Conservation (phyloP, 2,329 filamentous ascomycete species). For the Byssoonygena ceratinophila region DNA sequence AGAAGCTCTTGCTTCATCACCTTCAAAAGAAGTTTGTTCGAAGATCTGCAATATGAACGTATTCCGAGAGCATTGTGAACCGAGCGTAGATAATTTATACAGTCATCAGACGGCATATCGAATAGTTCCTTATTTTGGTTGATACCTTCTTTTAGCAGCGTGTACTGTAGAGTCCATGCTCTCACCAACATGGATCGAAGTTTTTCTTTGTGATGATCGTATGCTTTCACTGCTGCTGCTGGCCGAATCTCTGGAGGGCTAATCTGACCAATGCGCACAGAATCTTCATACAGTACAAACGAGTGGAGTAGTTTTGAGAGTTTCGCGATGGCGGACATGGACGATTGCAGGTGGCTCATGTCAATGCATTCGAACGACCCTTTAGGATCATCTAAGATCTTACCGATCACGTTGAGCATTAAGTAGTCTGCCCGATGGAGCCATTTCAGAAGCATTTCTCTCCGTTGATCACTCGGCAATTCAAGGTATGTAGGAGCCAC, state of each 20-base stretch:
- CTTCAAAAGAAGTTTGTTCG: constrained; percentile 79
- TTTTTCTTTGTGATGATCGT: constrained; percentile 50
- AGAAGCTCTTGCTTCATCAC: constrained; percentile 80
- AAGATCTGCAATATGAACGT: constrained; percentile 72
- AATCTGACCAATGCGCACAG: constrained; percentile 65
- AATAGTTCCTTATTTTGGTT: constrained; percentile 56
- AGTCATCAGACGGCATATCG: constrained; percentile 55
- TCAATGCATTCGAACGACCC: constrained; percentile 73
- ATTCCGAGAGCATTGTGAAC: constrained; percentile 77
- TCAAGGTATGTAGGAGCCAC: constrained; percentile 49
- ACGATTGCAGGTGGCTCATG: constrained; percentile 62
- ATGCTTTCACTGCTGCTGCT: constrained; percentile 31
- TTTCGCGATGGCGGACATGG: constrained; percentile 59
- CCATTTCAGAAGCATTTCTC: constrained; percentile 60
- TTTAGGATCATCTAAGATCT: constrained; percentile 54
- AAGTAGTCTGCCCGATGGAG: constrained; percentile 71
- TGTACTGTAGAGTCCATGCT: constrained; percentile 79
- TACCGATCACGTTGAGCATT: constrained; percentile 58
- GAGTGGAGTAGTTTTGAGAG: constrained; percentile 67
- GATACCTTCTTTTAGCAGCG: constrained; percentile 64
- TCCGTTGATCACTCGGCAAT: constrained; percentile 52
- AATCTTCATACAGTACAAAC: constrained; percentile 72
- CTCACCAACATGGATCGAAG: constrained; percentile 80
- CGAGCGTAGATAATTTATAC: constrained; percentile 67
- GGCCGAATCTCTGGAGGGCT: constrained; percentile 50